Percentiles rank a stretch among this genome's conserved stretches.
Evolutionary conservation across 1,139 yeast genomes (phyloP).

Genomic region (Pichia sp.): DNA sequence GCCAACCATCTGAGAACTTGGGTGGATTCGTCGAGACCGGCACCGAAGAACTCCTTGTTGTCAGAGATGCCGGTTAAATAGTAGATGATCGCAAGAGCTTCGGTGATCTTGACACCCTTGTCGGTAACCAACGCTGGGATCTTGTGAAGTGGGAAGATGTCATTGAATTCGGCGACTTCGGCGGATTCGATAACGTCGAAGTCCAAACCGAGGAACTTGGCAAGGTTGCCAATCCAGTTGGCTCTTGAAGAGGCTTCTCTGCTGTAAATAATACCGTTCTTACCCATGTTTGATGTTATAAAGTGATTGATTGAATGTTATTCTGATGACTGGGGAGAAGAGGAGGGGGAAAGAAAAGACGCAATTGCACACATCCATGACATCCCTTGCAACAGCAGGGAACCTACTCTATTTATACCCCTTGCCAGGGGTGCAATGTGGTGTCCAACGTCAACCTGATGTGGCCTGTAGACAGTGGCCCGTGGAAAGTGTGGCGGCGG

Average conservation of each 20-base stretch:
- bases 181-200: conserved; percentile 34
- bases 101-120: conserved; percentile 29
- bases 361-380: no score
- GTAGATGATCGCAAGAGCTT: conserved; percentile 29
- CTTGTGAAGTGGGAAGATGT: conserved; percentile 30
- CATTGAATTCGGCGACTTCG: not conserved
- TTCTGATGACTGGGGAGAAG: no score
- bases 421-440: no score
- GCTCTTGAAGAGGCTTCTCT: conserved; percentile 23
- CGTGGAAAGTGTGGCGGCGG: no score
- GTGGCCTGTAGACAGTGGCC: no score
- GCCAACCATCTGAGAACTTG: conserved; percentile 32
- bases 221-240: conserved; percentile 19
- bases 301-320: not conserved
- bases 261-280: conserved; percentile 20
- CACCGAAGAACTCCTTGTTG: conserved; percentile 22
- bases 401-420: no score
- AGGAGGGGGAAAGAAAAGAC: no score
- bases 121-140: conserved; percentile 33
- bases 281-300: not conserved
- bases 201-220: conserved; percentile 36
- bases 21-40: conserved; percentile 27
- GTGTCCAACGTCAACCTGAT: no score
- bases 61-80: conserved; percentile 27
- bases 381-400: no score